A percentile compares a stretch with the other conserved stretches of the same genome.
Evolutionary conservation across 768 basidiomycete species (phyloP).

Genomic region (Trametes gibbosa): DNA sequence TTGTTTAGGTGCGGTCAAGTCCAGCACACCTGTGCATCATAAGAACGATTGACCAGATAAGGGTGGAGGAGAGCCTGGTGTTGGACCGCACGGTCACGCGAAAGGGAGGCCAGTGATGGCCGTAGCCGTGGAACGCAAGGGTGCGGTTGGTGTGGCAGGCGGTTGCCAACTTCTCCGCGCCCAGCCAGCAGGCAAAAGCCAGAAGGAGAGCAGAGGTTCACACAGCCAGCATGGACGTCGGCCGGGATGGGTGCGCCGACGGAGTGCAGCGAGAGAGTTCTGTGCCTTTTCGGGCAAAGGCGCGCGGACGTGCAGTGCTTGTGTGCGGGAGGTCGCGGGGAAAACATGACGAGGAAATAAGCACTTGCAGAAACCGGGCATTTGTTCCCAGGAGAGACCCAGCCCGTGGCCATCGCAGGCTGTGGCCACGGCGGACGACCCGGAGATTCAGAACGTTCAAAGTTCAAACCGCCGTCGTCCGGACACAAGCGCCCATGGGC

Average conservation of each 20-base stretch:
- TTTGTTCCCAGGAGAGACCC: conserved; percentile 1
- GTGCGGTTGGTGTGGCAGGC: background rate
- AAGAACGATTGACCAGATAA: conserved; percentile 14
- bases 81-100: conserved; percentile 6
- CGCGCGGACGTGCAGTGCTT: conserved; percentile 1
- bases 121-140: background rate
- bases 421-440: background rate
- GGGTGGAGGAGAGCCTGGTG: background rate
- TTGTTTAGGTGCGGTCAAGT: background rate
- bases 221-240: background rate
- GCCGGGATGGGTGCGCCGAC: conserved; percentile 3
- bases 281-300: conserved; percentile 6
- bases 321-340: conserved; percentile 1
- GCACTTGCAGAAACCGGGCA: conserved; percentile 8
- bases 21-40: background rate
- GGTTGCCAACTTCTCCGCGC: background rate
- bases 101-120: conserved; percentile 3
- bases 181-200: background rate
- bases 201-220: conserved; percentile 1
- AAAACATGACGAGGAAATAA: conserved; percentile 2
- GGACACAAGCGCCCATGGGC: background rate
- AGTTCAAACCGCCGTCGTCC: background rate
- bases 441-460: no score
- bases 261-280: conserved; percentile 9
- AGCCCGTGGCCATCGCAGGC: background rate